Percentiles rank a stretch among this genome's conserved stretches.
Evolutionary conservation across 331 rosid genomes (phyloP).

Genomic region (Phaseolus coccineus): DNA sequence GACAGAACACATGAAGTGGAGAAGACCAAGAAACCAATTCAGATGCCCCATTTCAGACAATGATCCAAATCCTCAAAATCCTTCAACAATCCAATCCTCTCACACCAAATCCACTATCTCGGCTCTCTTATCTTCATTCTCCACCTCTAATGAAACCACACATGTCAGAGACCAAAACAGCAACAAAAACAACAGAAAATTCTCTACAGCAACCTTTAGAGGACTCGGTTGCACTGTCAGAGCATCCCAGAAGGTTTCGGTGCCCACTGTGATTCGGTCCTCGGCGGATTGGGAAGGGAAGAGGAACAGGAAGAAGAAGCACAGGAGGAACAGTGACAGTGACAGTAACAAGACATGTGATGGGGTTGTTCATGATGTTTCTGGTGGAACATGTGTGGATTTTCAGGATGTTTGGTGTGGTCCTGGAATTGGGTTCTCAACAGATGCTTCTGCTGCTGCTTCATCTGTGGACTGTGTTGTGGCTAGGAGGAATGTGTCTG

Average conservation of each 20-base stretch:
- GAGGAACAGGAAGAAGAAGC: slow-evolving; percentile 64
- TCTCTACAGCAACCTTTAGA: slow-evolving; percentile 66
- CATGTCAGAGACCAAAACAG: slow-evolving; percentile 47
- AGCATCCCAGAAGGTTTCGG: slow-evolving; percentile 84
- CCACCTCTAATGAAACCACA: slow-evolving; percentile 58
- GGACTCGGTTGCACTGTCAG: slow-evolving; percentile 85
- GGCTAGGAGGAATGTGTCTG: slow-evolving; percentile 67
- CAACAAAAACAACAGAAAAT: slow-evolving; percentile 50
- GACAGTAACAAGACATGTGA: slow-evolving; percentile 41
- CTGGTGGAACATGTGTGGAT: slow-evolving; percentile 56
- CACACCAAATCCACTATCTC: slow-evolving; percentile 84
- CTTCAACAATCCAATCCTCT: slow-evolving; percentile 66
- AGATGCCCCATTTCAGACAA: slow-evolving; percentile 65
- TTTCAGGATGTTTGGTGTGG: slow-evolving; percentile 98
- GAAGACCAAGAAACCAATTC: slow-evolving; percentile 72
- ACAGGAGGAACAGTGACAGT: slow-evolving; percentile 48
- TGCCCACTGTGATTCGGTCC: slow-evolving; percentile 77
- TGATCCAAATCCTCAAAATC: slow-evolving; percentile 64
- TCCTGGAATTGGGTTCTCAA: slow-evolving; percentile 88
- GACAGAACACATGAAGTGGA: slow-evolving; percentile 64
- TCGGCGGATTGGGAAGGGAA: slow-evolving; percentile 84
- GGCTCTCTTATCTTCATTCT: slow-evolving; percentile 76
- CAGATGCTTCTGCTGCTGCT: slow-evolving; percentile 62
- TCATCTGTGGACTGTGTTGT: slow-evolving; percentile 84
- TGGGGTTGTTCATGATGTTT: slow-evolving; percentile 50